phyloP scores from a whole-genome alignment of 768 basidiomycete genomes.

The Hysterangium stoloniferum region DNA sequence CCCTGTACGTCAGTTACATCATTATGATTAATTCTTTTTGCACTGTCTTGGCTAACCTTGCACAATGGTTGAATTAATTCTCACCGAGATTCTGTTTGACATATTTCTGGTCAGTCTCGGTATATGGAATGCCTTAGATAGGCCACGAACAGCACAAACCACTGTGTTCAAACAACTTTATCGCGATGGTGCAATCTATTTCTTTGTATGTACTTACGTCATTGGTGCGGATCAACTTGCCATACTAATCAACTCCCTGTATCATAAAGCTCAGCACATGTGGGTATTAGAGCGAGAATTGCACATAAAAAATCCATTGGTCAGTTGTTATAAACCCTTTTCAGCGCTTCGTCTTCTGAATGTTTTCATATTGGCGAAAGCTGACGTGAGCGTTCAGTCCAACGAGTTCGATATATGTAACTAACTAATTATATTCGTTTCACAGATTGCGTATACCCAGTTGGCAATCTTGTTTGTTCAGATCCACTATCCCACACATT shows the following conservation, averaged over 20 bases:
- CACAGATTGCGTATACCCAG: background rate
- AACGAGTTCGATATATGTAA: background rate
- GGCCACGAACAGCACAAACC: constrained; percentile 1
- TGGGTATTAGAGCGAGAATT: too few species aligned
- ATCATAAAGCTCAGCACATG: too few species aligned
- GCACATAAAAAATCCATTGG: too few species aligned
- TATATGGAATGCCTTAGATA: constrained; percentile 8
- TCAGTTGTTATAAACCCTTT: background rate
- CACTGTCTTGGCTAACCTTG: too few species aligned
- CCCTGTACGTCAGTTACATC: too few species aligned
- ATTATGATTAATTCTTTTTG: too few species aligned
- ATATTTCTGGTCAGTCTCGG: background rate
- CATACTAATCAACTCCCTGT: too few species aligned
- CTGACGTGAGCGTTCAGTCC: background rate
- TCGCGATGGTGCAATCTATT: constrained; percentile 7
- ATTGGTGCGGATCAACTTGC: background rate
- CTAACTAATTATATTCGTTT: background rate
- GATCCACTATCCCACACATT: background rate
- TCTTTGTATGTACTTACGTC: background rate
- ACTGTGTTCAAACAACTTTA: background rate
- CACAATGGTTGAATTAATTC: too few species aligned
- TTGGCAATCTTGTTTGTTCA: background rate
- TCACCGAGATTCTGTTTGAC: constrained; percentile 9
- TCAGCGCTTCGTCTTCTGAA: constrained; percentile 2
- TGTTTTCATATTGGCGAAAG: background rate